phyloP scores from a whole-genome alignment of 768 basidiomycete genomes.

The Leucocoprinus birnbaumii region DNA sequence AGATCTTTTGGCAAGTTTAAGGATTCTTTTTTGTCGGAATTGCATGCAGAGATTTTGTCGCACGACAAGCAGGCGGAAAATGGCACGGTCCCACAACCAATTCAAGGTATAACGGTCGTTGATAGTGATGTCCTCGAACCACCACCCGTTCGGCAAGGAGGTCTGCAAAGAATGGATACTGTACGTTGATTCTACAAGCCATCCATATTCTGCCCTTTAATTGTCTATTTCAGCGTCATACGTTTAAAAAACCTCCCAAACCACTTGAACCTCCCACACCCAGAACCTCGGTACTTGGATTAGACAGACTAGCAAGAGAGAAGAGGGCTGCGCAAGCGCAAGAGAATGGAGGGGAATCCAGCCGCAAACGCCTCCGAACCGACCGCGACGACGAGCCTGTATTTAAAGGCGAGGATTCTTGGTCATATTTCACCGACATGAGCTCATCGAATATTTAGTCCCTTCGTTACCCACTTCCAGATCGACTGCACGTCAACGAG shows the following conservation, averaged over 20 bases:
- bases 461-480: slow-evolving; percentile 66
- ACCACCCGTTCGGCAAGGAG: slow-evolving; percentile 74
- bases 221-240: slow-evolving; percentile 54
- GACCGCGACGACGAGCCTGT: slow-evolving; percentile 64
- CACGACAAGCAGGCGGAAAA: slow-evolving; percentile 65
- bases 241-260: slow-evolving; percentile 74
- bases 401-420: slow-evolving; percentile 74
- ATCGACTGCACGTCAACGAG: slow-evolving; percentile 66
- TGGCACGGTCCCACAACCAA: slow-evolving; percentile 50
- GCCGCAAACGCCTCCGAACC: slow-evolving; percentile 63
- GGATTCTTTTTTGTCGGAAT: slow-evolving; percentile 70
- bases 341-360: slow-evolving; percentile 34
- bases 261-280: slow-evolving; percentile 77
- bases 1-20: slow-evolving; percentile 85
- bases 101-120: slow-evolving; percentile 75
- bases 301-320: slow-evolving; percentile 86
- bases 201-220: neutral
- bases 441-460: slow-evolving; percentile 47
- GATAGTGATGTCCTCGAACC: slow-evolving; percentile 84
- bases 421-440: neutral
- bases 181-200: slow-evolving; percentile 33
- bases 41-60: slow-evolving; percentile 76
- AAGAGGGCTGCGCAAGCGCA: slow-evolving; percentile 65
- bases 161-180: slow-evolving; percentile 65
- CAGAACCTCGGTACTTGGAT: slow-evolving; percentile 75